Evolutionary conservation across 768 basidiomycete species (phyloP), one percentile per base, ranked within the genome.

Genomic region (Paxillus ammoniavirescens): DNA sequence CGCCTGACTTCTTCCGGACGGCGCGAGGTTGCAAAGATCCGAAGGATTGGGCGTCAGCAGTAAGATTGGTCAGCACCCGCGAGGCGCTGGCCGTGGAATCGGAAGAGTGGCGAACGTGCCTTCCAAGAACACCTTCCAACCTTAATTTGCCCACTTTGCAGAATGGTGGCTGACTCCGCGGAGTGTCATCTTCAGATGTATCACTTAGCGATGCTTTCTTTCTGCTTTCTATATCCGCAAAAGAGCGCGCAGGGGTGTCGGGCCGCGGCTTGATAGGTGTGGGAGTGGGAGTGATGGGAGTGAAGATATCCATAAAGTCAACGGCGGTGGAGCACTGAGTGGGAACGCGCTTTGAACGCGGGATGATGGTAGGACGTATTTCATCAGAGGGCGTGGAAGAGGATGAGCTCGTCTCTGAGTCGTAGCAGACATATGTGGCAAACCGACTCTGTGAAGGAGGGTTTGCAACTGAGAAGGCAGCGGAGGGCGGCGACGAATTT

Each of bases 1-100:
- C 91, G 36, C 96, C 95, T 13, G 91, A 92, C 73, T 97, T 98
- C 72, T 98, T 98, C 55, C 93, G 84, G 33, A 92, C 75, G 74
- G 48, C 77, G 73, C 17, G 79, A 65, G 55, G 73, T 69, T 42
- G 66, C 65, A 37, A 58, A 13, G 58, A 46, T 4, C 28, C 46
- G 28, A 21, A 31, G 1, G 46, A 18, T 21, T 50, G 49, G 21
- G 31, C 47, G 28, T 14, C 47, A 14, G 41, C 40, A 8, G 53
- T 10, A 17, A 43, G 21, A 15, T 36, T 8, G 26, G 14, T 40
- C 17, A 48, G 36, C 33, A 50, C 31, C 41, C 42, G 55, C 33
- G 53, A 44, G 8, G 40, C 9, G 5, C 13, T 31, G 14, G 61
- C 30, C 21, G 21, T 42, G 10, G 69, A 57, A 30, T 65, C 66